A percentile compares a stretch with the other conserved stretches of the same genome.
These are phyloP conservation scores for Dactylorhiza incarnata DNA, from an alignment of 106 monocot species.

Conservation along the genomic window DNA sequence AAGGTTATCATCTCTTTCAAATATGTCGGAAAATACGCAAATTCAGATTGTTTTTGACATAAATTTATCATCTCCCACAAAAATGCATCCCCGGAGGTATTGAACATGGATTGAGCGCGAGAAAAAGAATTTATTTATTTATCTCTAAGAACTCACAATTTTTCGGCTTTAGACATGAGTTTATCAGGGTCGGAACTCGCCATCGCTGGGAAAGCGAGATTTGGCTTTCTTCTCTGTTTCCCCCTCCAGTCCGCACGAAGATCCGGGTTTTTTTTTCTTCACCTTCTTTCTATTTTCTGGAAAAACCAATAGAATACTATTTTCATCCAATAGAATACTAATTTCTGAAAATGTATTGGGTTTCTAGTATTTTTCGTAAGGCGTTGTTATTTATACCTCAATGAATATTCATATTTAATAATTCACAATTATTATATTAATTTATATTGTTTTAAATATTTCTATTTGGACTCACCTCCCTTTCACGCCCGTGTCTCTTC, in stretches of 20 bases:
- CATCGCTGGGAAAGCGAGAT: neutral
- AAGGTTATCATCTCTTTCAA: neutral
- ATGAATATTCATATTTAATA: too few relatives aligned
- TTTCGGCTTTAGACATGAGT: conserved; percentile 20
- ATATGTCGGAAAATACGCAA: neutral
- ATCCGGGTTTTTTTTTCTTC: neutral
- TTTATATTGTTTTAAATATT: too few relatives aligned
- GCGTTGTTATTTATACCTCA: too few relatives aligned
- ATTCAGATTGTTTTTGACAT: neutral
- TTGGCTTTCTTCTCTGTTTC: neutral
- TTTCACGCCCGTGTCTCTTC: too few relatives aligned
- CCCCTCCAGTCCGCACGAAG: too few relatives aligned
- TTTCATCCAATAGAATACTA: too few relatives aligned
- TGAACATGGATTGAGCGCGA: neutral
- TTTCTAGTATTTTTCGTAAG: too few relatives aligned
- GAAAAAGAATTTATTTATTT: neutral
- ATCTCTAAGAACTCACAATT: conserved; percentile 11
- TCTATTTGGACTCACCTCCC: too few relatives aligned
- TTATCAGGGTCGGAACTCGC: conserved; percentile 20
- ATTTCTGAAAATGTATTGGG: too few relatives aligned
- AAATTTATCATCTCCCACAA: neutral
- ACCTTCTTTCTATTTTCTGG: neutral
- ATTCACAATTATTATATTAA: too few relatives aligned
- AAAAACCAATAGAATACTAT: too few relatives aligned
- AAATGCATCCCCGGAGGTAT: neutral